Evolutionary conservation across 2,329 filamentous ascomycete genomes (phyloP).

Genomic region (Sclerotinia borealis): DNA sequence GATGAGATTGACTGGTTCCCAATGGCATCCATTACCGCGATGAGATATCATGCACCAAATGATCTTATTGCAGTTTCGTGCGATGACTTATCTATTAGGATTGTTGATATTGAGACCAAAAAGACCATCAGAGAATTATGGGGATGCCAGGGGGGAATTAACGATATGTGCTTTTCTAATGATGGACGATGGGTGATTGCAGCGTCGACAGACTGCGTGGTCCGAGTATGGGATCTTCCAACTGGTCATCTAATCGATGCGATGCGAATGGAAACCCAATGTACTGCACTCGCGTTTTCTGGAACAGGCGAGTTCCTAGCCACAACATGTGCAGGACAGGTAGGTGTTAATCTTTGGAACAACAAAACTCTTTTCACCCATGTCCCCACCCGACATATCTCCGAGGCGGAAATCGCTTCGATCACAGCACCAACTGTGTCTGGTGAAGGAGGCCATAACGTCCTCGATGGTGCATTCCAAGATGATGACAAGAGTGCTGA

Average conservation of each 20-base stretch:
- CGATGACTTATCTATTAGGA: conserved; percentile 78
- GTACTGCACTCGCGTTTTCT: conserved; percentile 82
- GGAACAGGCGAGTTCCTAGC: conserved; percentile 90
- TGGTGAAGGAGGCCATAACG: conserved; percentile 70
- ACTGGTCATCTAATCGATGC: conserved; percentile 94
- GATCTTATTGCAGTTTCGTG: conserved; percentile 86
- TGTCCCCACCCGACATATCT: conserved; percentile 77
- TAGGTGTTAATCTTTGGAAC: conserved; percentile 94
- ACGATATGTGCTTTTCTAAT: conserved; percentile 82
- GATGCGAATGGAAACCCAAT: conserved; percentile 71
- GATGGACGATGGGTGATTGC: conserved; percentile 93
- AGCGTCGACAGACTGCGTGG: conserved; percentile 70
- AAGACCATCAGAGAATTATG: conserved; percentile 90
- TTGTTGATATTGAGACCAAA: conserved; percentile 86
- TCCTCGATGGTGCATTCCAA: conserved; percentile 72
- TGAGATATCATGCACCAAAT: conserved; percentile 75
- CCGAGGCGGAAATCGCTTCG: conserved; percentile 64
- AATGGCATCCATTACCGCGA: conserved; percentile 67
- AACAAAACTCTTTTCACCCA: conserved; percentile 89
- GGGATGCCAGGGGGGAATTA: conserved; percentile 68
- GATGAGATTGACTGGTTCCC: conserved; percentile 80
- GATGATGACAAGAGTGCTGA: conserved; percentile 46
- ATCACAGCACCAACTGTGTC: conserved; percentile 68
- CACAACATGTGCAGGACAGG: conserved; percentile 71
- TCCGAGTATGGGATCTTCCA: conserved; percentile 91